phyloP scores from a whole-genome alignment of 306 rosid genomes.

The Castanopsis chinensis region DNA sequence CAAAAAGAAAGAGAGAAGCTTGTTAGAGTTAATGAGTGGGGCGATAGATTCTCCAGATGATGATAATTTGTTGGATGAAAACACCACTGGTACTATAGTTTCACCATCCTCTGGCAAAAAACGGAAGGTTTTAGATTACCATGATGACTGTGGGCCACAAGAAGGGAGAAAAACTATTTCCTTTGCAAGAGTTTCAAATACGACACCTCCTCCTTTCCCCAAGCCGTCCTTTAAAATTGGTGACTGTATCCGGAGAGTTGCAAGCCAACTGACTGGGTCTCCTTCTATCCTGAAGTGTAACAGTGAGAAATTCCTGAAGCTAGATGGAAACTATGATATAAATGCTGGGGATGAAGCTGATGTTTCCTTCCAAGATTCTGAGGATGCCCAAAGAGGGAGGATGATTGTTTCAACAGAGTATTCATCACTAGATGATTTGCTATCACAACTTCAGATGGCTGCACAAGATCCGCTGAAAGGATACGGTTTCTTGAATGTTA shows the following conservation, averaged over 20 bases:
- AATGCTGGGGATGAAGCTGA: constrained; percentile 42
- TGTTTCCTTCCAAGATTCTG: constrained; percentile 34
- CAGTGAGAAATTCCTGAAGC: constrained; percentile 54
- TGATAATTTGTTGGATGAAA: constrained; percentile 50
- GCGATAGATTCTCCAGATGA: constrained; percentile 42
- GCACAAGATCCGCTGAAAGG: constrained; percentile 70
- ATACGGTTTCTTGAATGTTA: constrained; percentile 32
- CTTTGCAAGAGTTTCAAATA: constrained; percentile 49
- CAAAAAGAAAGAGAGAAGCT: constrained; percentile 66
- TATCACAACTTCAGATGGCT: constrained; percentile 58
- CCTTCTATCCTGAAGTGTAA: constrained; percentile 46
- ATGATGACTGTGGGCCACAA: constrained; percentile 45
- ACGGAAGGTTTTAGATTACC: constrained; percentile 50
- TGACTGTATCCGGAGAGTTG: constrained; percentile 89
- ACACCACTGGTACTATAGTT: constrained; percentile 25
- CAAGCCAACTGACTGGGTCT: constrained; percentile 82
- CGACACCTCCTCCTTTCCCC: constrained; percentile 18
- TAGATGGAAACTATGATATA: constrained; percentile 41
- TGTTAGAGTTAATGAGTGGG: constrained; percentile 70
- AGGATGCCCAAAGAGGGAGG: constrained; percentile 48
- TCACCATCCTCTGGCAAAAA: constrained; percentile 49
- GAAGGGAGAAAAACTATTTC: constrained; percentile 64
- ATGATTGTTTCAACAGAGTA: constrained; percentile 42
- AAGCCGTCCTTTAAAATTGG: constrained; percentile 83
- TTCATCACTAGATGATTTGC: constrained; percentile 65